phyloP scores from a whole-genome alignment of 176 grass and related monocot genomes.

The Aegilops longissima region DNA sequence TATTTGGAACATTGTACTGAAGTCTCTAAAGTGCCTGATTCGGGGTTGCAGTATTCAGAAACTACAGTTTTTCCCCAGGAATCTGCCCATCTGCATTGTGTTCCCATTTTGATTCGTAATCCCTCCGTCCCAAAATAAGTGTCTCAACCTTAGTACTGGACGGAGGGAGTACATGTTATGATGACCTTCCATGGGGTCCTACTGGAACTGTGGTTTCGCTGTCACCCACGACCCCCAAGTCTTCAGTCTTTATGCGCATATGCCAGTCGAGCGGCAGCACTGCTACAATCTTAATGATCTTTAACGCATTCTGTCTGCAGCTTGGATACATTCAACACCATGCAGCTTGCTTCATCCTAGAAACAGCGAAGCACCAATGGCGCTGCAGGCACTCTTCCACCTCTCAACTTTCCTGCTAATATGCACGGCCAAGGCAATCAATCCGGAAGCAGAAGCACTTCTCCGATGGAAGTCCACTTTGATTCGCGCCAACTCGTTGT shows the following conservation, averaged over 20 bases:
- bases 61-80: not conserved
- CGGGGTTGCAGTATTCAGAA: not conserved
- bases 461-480: not conserved
- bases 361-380: not conserved
- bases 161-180: not conserved
- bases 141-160: too few species aligned
- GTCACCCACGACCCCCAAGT: not conserved
- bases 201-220: too few species aligned
- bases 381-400: not conserved
- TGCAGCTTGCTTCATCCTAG: not conserved
- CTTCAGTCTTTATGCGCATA: not conserved
- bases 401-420: not conserved
- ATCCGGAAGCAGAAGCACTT: not conserved
- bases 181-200: not conserved
- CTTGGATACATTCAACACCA: not conserved
- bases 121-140: too few species aligned
- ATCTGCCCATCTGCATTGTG: not conserved
- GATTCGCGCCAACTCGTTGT: not conserved
- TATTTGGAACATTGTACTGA: not conserved
- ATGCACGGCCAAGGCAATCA: not conserved
- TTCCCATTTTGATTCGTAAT: not conserved
- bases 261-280: not conserved
- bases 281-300: not conserved
- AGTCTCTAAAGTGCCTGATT: not conserved
- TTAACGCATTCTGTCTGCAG: not conserved